Evolutionary conservation across 441 rosid species (phyloP).

Genomic region (Isatis lusitanica): DNA sequence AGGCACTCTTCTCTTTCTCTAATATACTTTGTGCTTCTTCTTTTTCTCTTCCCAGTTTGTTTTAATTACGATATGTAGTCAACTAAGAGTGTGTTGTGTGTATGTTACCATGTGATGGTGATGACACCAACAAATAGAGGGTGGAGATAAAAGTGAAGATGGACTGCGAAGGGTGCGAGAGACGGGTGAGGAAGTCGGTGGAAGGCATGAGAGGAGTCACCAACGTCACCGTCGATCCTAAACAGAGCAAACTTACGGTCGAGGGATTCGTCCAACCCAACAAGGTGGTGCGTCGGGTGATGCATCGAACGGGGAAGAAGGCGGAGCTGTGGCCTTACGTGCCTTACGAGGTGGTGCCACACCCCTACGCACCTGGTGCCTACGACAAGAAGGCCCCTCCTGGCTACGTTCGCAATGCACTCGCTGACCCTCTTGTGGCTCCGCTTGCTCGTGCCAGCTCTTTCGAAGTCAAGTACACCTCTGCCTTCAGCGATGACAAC

Average conservation of each 20-base stretch:
- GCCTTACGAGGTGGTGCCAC: constrained; percentile 47
- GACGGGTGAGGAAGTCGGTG: constrained; percentile 53
- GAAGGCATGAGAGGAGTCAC: constrained; percentile 57
- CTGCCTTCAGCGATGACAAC: constrained; percentile 56
- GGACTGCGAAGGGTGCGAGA: constrained; percentile 63
- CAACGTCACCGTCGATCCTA: constrained; percentile 48
- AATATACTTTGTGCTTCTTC: not conserved
- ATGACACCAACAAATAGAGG: constrained; percentile 30
- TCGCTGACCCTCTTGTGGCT: constrained; percentile 39
- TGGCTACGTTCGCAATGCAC: constrained; percentile 48
- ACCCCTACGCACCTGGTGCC: constrained; percentile 52
- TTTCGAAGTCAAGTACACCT: constrained; percentile 47
- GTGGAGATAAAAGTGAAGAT: constrained; percentile 56
- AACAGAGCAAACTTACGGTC: constrained; percentile 52
- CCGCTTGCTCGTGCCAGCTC: constrained; percentile 51
- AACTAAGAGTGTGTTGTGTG: not conserved
- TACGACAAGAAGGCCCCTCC: constrained; percentile 63
- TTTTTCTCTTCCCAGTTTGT: not conserved
- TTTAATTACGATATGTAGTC: not conserved
- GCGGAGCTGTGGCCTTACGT: constrained; percentile 61
- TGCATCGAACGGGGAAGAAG: constrained; percentile 58
- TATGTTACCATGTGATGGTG: not conserved
- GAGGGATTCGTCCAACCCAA: constrained; percentile 51
- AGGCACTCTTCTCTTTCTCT: constrained; percentile 28
- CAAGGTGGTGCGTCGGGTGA: constrained; percentile 45